Percentiles rank a stretch among this genome's conserved stretches.
Conservation (phyloP, 805 yeast genomes). For the Ascoidea asiatica region DNA sequence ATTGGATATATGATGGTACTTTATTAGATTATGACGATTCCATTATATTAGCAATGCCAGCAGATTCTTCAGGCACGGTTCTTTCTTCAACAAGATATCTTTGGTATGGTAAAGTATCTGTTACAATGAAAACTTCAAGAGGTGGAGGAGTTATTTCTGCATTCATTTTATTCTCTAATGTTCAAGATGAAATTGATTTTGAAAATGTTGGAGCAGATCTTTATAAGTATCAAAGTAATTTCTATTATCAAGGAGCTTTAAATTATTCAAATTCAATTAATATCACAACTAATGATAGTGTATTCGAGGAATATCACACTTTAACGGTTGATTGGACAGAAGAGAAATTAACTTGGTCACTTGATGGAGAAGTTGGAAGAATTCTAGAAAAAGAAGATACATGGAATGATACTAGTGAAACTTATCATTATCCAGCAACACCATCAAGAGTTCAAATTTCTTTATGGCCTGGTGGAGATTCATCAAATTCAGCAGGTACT, state of each 20-base stretch:
- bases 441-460: constrained; percentile 64
- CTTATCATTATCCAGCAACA: constrained; percentile 55
- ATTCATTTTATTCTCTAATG: constrained; percentile 67
- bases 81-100: constrained; percentile 64
- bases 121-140: constrained; percentile 60
- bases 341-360: constrained; percentile 53
- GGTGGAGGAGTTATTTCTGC: constrained; percentile 75
- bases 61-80: constrained; percentile 62
- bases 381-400: constrained; percentile 48
- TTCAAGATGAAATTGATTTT: constrained; percentile 81
- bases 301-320: constrained; percentile 58
- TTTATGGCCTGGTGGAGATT: constrained; percentile 66
- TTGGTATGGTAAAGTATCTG: constrained; percentile 79
- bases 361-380: constrained; percentile 60
- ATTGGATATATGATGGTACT: constrained; percentile 58
- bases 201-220: constrained; percentile 75
- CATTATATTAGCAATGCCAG: constrained; percentile 65
- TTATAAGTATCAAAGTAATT: constrained; percentile 61
- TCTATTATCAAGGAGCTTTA: constrained; percentile 60
- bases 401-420: constrained; percentile 44
- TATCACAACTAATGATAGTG: constrained; percentile 30
- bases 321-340: constrained; percentile 76
- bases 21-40: constrained; percentile 40
- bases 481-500: constrained; percentile 44
- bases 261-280: constrained; percentile 49